These are phyloP conservation scores for Candida sakaeoensis DNA, from an alignment of 805 yeast species.

Conservation along the genomic window DNA sequence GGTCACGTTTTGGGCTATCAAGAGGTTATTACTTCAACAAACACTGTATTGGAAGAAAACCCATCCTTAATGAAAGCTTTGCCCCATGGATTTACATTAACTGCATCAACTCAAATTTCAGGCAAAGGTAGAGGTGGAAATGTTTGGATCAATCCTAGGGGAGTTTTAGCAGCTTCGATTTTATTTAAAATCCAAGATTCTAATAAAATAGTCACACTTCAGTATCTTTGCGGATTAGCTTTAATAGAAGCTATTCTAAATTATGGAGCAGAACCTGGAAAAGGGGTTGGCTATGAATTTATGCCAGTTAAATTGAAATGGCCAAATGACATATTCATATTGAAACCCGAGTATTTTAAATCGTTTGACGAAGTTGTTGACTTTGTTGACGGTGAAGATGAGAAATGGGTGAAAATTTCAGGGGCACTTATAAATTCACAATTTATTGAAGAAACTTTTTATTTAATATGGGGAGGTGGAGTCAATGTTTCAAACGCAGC, in stretches of 20 bases:
- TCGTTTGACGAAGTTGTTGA: conserved; percentile 25
- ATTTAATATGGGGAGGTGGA: conserved; percentile 82
- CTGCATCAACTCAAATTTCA: conserved; percentile 80
- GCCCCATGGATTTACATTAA: conserved; percentile 67
- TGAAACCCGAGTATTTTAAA: conserved; percentile 56
- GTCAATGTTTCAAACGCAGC: conserved; percentile 78
- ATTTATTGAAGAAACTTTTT: conserved; percentile 54
- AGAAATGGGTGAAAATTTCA: conserved; percentile 69
- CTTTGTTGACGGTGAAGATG: conserved; percentile 52
- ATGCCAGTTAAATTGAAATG: conserved; percentile 84
- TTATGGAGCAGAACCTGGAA: conserved; percentile 44
- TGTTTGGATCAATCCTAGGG: conserved; percentile 91
- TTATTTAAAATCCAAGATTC: conserved; percentile 55
- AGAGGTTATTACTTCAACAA: conserved; percentile 89
- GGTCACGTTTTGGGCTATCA: conserved; percentile 73
- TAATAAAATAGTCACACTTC: conserved; percentile 73
- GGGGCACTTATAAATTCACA: conserved; percentile 85
- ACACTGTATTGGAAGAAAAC: conserved; percentile 72
- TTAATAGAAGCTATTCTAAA: conserved; percentile 70
- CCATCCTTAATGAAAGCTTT: conserved; percentile 50
- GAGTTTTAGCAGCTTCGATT: conserved; percentile 80
- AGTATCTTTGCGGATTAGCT: conserved; percentile 81
- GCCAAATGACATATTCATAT: conserved; percentile 91
- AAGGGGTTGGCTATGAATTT: conserved; percentile 57
- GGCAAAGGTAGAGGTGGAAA: conserved; percentile 96